A percentile compares a stretch with the other conserved stretches of the same genome.
Conservation (phyloP, 352 stramenopile species). For the Blastocystis sp. region DNA sequence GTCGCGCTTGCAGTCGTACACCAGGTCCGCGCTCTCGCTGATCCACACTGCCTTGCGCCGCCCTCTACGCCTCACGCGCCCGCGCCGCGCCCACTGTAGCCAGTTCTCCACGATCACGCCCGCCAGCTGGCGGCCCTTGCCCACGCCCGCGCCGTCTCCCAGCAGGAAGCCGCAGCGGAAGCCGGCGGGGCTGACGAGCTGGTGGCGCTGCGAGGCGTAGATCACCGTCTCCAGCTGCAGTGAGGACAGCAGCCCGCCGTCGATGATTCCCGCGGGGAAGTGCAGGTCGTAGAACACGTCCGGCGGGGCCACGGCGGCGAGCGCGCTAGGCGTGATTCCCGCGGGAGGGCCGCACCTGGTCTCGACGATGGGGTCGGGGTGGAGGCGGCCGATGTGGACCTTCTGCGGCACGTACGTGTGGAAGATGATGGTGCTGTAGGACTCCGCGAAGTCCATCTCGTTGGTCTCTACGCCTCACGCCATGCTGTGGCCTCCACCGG, state of each 20-base stretch:
- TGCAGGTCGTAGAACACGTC: slow-evolving; percentile 52
- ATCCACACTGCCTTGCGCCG: slow-evolving; percentile 78
- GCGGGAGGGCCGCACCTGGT: slow-evolving; percentile 49
- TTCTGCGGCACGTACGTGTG: slow-evolving; percentile 71
- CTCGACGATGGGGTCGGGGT: slow-evolving; percentile 73
- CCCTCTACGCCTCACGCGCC: slow-evolving; percentile 65
- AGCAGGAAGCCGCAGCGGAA: slow-evolving; percentile 77
- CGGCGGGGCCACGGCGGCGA: slow-evolving; percentile 34
- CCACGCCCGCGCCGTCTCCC: slow-evolving; percentile 77
- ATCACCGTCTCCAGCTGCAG: slow-evolving; percentile 78
- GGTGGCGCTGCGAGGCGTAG: slow-evolving; percentile 77
- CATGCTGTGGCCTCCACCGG: neutral
- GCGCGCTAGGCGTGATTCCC: neutral
- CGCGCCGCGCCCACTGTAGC: slow-evolving; percentile 45
- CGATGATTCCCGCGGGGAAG: slow-evolving; percentile 72
- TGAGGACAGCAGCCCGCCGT: slow-evolving; percentile 74
- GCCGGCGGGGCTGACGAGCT: slow-evolving; percentile 71
- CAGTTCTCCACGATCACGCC: slow-evolving; percentile 77
- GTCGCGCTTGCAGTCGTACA: slow-evolving; percentile 77
- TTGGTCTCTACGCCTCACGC: neutral
- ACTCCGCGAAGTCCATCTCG: slow-evolving; percentile 69
- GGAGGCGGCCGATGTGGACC: slow-evolving; percentile 67
- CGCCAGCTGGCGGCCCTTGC: slow-evolving; percentile 79
- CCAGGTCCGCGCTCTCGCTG: slow-evolving; percentile 77
- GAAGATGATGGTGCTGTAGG: slow-evolving; percentile 69